These are phyloP conservation scores for Crithidia expoeki DNA, from an alignment of 208 protist species.

Conservation along the genomic window DNA sequence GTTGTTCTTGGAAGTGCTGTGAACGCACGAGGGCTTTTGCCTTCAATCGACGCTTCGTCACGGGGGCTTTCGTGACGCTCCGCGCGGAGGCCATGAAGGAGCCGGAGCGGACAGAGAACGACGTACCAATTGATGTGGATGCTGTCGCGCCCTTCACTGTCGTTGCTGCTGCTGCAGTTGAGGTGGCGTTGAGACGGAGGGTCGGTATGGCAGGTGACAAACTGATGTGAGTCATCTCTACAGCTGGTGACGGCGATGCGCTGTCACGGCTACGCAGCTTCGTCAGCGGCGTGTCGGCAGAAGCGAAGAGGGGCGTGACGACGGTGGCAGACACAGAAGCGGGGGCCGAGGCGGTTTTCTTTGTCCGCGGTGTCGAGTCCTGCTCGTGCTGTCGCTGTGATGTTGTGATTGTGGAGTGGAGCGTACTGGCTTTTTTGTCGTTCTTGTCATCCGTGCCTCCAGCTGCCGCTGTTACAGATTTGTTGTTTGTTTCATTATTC, in stretches of 20 bases:
- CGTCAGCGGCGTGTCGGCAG: not conserved
- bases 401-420: not conserved
- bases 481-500: not conserved
- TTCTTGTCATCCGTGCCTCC: too few relatives aligned
- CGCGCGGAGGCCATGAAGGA: not conserved
- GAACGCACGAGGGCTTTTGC: conserved; percentile 4
- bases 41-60: conserved; percentile 12
- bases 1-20: not conserved
- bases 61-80: not conserved
- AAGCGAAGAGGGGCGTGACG: not conserved
- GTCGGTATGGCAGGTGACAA: not conserved
- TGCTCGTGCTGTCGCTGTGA: not conserved
- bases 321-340: not conserved
- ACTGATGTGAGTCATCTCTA: not conserved
- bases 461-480: not conserved
- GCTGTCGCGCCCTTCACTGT: not conserved
- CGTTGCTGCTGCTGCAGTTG: not conserved
- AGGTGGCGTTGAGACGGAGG: not conserved
- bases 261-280: too few relatives aligned
- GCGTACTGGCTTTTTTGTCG: too few relatives aligned
- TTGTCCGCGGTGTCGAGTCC: not conserved
- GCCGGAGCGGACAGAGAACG: not conserved
- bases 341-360: not conserved
- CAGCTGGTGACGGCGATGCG: not conserved
- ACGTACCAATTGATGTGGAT: not conserved